Percentiles rank a stretch among this genome's conserved stretches.
Conservation (phyloP, 768 basidiomycete species). For the Russula brevipes region DNA sequence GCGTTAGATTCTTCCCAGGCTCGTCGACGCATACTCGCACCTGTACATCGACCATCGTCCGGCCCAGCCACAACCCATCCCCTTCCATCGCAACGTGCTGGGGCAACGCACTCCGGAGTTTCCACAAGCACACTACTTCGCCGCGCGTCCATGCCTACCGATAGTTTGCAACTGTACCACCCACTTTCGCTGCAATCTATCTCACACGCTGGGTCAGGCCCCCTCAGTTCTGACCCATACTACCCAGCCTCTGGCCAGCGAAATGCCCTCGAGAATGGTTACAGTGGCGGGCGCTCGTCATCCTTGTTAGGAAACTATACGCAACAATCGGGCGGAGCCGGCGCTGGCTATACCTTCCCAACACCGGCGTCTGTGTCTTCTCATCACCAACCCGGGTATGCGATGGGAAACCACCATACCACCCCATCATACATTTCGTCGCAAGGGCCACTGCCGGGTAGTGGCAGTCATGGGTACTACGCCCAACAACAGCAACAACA, state of each 20-base stretch:
- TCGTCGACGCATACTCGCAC: constrained; percentile 75
- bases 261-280: constrained; percentile 19
- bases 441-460: constrained; percentile 12
- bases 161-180: constrained; percentile 69
- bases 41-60: constrained; percentile 68
- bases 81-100: constrained; percentile 40
- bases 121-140: constrained; percentile 34
- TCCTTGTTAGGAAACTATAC: constrained; percentile 16
- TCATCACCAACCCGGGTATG: constrained; percentile 16
- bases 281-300: constrained; percentile 12
- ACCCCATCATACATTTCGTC: constrained; percentile 12
- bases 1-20: constrained; percentile 42
- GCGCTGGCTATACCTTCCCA: constrained; percentile 23
- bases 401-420: constrained; percentile 13
- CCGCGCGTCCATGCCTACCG: constrained; percentile 64
- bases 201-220: constrained; percentile 24
- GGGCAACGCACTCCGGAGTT: constrained; percentile 25
- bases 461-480: constrained; percentile 20
- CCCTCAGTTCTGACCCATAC: constrained; percentile 23
- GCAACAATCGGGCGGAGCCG: constrained; percentile 14
- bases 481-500: constrained; percentile 8
- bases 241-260: constrained; percentile 20
- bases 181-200: constrained; percentile 69
- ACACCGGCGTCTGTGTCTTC: constrained; percentile 21
- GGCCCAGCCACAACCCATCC: constrained; percentile 76